Evolutionary conservation across 140 eudicot genomes (phyloP).

Genomic region (Cichorium intybus): DNA sequence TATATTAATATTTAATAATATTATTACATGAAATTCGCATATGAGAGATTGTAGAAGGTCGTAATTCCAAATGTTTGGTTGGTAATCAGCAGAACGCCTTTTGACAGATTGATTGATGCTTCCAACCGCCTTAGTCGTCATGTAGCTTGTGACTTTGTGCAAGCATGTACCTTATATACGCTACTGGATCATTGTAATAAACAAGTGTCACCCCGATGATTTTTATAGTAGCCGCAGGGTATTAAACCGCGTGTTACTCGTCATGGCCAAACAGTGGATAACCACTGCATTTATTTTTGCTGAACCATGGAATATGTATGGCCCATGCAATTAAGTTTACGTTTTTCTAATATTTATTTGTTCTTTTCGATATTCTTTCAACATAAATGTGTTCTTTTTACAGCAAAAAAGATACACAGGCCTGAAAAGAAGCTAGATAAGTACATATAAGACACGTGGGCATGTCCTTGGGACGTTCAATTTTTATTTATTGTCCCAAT

Average conservation of each 20-base stretch:
- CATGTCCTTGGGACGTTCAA: too few relatives aligned
- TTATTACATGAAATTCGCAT: slow-evolving; percentile 23
- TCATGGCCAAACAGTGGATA: too few relatives aligned
- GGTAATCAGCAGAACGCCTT: slow-evolving; percentile 42
- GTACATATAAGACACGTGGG: too few relatives aligned
- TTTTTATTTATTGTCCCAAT: too few relatives aligned
- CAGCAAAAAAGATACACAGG: too few relatives aligned
- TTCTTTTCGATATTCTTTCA: too few relatives aligned
- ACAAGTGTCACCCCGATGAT: neutral
- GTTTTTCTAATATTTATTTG: neutral
- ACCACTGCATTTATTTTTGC: neutral
- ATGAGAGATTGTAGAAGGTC: slow-evolving; percentile 32
- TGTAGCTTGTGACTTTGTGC: slow-evolving; percentile 6
- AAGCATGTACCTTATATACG: neutral
- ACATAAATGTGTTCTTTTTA: too few relatives aligned
- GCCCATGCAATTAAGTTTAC: neutral
- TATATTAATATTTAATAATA: neutral
- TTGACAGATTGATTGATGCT: neutral
- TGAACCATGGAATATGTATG: neutral
- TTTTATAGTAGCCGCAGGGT: neutral
- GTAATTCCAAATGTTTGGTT: slow-evolving; percentile 54
- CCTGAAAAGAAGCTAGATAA: too few relatives aligned
- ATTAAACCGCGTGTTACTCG: too few relatives aligned
- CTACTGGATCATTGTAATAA: neutral
- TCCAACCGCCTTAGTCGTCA: neutral